Evolutionary conservation across 176 grass and related monocot species (phyloP).

Genomic region (sorghum (Sorghum bicolor)): Sorghum_bicolor_NCBIv3 NC_012879.2:53019001-53019500

Average conservation of each 20-base stretch:
- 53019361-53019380: slow-evolving; percentile 44
- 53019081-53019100: slow-evolving; percentile 83
- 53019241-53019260: slow-evolving; percentile 79
- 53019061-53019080: slow-evolving; percentile 82
- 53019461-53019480: slow-evolving; percentile 79
- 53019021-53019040: not conserved
- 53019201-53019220: slow-evolving; percentile 46
- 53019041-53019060: slow-evolving; percentile 48
- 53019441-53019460: slow-evolving; percentile 86
- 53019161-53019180: slow-evolving; percentile 80
- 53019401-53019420: slow-evolving; percentile 48
- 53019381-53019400: slow-evolving; percentile 71
- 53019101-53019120: slow-evolving; percentile 34
- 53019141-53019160: slow-evolving; percentile 69
- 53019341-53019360: slow-evolving; percentile 46
- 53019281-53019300: slow-evolving; percentile 71
- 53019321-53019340: slow-evolving; percentile 77
- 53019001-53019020: not conserved
- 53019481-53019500: slow-evolving; percentile 97
- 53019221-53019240: slow-evolving; percentile 25
- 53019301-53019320: slow-evolving; percentile 79
- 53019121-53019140: slow-evolving; percentile 56
- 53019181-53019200: slow-evolving; percentile 29
- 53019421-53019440: slow-evolving; percentile 60
- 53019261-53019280: slow-evolving; percentile 96